Evolutionary conservation across 805 yeast genomes (phyloP).

Genomic region (Komagataella phaffii): DNA sequence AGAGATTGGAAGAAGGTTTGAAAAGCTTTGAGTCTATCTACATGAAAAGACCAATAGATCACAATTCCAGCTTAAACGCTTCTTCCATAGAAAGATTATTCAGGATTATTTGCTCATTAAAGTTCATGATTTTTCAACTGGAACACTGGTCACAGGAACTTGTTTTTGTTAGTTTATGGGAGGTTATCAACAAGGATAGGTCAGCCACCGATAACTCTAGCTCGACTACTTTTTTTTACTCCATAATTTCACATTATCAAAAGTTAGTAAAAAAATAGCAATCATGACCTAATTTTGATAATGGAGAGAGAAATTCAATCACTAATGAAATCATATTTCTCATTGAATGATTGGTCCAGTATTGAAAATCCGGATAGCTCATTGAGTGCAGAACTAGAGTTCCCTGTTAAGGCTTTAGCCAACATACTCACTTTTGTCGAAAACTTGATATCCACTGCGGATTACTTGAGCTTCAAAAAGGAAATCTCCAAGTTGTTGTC

Average conservation of each 20-base stretch:
- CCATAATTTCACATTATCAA: constrained; percentile 24
- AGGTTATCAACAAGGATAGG: constrained; percentile 11
- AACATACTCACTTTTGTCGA: constrained; percentile 16
- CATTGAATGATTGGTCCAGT: constrained; percentile 15
- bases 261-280: constrained; percentile 16
- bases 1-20: constrained; percentile 25
- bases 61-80: constrained; percentile 15
- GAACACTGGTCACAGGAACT: constrained; percentile 27
- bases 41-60: constrained; percentile 9
- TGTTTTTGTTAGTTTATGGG: constrained; percentile 28
- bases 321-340: constrained; percentile 22
- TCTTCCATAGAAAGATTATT: constrained; percentile 14
- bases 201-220: neutral
- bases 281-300: constrained; percentile 14
- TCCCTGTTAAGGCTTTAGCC: constrained; percentile 12
- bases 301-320: constrained; percentile 22
- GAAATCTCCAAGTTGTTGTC: constrained; percentile 16
- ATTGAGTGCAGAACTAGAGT: constrained; percentile 11
- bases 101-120: constrained; percentile 21
- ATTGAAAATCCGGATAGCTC: constrained; percentile 1
- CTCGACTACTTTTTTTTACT: constrained; percentile 24
- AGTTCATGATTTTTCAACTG: constrained; percentile 23
- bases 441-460: constrained; percentile 16
- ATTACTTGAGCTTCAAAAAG: constrained; percentile 13
- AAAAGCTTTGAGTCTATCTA: constrained; percentile 26